A percentile compares a stretch with the other conserved stretches of the same genome.
Evolutionary conservation across 257 asterid genomes (phyloP).

Genomic region (Solanum chilense): DNA sequence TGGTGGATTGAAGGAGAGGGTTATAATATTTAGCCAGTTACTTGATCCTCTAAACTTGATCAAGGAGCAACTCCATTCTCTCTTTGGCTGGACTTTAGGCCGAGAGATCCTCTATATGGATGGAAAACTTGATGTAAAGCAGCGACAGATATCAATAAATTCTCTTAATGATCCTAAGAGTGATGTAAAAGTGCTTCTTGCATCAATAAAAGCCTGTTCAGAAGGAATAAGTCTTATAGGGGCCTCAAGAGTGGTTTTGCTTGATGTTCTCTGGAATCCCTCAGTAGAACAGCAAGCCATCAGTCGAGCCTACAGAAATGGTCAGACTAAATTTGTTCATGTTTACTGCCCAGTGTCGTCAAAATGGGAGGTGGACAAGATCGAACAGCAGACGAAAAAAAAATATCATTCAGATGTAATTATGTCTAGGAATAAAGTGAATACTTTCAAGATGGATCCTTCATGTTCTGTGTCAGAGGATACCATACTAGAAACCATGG

Average conservation of each 20-base stretch:
- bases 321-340: constrained; percentile 57
- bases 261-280: constrained; percentile 81
- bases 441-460: not conserved
- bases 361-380: constrained; percentile 46
- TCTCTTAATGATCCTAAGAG: constrained; percentile 36
- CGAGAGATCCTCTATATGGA: constrained; percentile 49
- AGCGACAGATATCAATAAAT: constrained; percentile 35
- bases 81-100: constrained; percentile 52
- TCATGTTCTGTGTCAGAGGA: constrained; percentile 20
- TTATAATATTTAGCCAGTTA: constrained; percentile 48
- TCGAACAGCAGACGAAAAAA: constrained; percentile 28
- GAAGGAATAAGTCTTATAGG: constrained; percentile 82
- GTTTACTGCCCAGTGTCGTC: constrained; percentile 47
- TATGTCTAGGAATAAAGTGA: constrained; percentile 17
- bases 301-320: constrained; percentile 69
- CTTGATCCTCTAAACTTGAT: constrained; percentile 40
- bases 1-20: constrained; percentile 25
- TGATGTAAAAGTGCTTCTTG: constrained; percentile 49
- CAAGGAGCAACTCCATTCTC: constrained; percentile 18
- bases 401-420: constrained; percentile 40
- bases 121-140: constrained; percentile 21
- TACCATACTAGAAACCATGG: constrained; percentile 42
- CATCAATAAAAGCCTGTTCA: constrained; percentile 58
- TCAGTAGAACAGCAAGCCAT: constrained; percentile 64
- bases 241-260: constrained; percentile 72